Evolutionary conservation across 208 protist species (phyloP).

Genomic region (Leishmania turanica): DNA sequence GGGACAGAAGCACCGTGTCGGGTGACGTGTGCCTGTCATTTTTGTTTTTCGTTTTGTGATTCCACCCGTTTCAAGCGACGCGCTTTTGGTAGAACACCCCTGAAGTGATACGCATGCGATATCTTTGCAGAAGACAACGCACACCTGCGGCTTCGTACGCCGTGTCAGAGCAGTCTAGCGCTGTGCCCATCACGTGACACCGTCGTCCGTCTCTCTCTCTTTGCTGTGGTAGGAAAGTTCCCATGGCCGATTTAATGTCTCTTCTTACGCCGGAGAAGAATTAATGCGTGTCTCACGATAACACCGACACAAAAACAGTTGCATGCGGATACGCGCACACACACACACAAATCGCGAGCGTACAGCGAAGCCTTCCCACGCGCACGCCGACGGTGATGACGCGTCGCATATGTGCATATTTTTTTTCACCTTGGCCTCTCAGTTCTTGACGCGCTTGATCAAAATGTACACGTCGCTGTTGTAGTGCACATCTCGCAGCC

Average conservation of each 20-base stretch:
- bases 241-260: background rate
- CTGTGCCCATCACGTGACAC: background rate
- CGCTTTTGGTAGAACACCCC: background rate
- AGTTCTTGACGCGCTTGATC: slow-evolving; percentile 80
- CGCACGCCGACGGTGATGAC: background rate
- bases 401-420: background rate
- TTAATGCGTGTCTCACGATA: background rate
- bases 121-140: background rate
- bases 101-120: background rate
- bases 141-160: background rate
- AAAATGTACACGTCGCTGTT: slow-evolving; percentile 91
- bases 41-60: background rate
- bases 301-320: background rate
- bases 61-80: background rate
- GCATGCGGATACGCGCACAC: background rate
- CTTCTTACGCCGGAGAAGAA: background rate
- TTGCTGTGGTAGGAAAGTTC: background rate
- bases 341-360: background rate
- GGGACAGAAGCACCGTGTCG: background rate
- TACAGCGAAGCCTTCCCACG: background rate
- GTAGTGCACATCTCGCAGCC: slow-evolving; percentile 88
- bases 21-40: background rate
- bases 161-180: background rate
- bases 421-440: background rate
- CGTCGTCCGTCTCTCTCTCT: background rate